Conservation (phyloP, 306 rosid genomes). For the Betula pendula region DNA sequence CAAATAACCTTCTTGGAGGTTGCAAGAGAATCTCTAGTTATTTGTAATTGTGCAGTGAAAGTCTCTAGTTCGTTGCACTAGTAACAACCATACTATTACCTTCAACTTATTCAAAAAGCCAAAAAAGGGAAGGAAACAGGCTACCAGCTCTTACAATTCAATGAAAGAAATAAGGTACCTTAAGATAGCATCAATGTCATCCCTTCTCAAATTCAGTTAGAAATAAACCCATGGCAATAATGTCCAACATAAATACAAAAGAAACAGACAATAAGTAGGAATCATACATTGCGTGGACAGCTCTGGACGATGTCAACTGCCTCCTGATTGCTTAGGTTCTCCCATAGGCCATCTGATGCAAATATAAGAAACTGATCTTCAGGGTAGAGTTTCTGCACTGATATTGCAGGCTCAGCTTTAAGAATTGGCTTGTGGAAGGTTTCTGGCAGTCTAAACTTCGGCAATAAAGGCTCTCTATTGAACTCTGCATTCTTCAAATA, state of each 20-base stretch:
- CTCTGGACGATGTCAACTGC: slow-evolving; percentile 83
- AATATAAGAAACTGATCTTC: slow-evolving; percentile 82
- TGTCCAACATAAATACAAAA: neutral
- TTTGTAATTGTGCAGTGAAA: neutral
- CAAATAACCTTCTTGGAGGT: neutral
- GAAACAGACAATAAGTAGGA: slow-evolving; percentile 23
- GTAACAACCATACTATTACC: neutral
- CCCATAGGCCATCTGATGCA: slow-evolving; percentile 99
- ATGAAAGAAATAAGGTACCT: neutral
- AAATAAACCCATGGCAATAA: neutral
- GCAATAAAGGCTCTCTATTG: slow-evolving; percentile 69
- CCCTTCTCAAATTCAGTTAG: neutral
- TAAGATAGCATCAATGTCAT: neutral
- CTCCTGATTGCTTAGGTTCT: slow-evolving; percentile 83
- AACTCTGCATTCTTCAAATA: slow-evolving; percentile 83
- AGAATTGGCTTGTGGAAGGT: slow-evolving; percentile 81
- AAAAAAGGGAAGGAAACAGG: neutral
- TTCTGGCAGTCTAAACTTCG: slow-evolving; percentile 76
- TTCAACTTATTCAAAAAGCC: neutral
- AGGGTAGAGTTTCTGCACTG: slow-evolving; percentile 60
- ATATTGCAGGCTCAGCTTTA: slow-evolving; percentile 76
- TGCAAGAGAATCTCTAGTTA: neutral
- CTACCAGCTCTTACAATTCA: neutral
- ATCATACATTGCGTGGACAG: slow-evolving; percentile 73
- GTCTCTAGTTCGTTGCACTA: neutral